Base-by-base conservation (phyloP, 805 yeast genomes). In the Saccharomycopsis javanensis region DNA sequence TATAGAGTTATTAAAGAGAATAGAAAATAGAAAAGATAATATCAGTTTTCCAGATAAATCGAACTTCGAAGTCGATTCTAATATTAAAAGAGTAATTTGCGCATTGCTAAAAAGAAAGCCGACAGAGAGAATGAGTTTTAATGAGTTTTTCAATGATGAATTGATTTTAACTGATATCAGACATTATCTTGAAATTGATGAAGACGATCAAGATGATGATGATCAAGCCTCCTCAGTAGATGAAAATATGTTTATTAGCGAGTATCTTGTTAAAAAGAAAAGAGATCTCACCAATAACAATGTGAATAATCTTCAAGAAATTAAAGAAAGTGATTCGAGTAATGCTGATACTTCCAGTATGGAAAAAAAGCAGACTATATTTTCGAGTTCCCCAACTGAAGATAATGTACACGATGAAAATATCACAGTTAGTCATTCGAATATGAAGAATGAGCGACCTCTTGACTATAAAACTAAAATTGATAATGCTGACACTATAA, bases 171-270 rank as follows among this genome's bases (percentile, higher is more conserved):
- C 72, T 57, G 85, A 82, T 56, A 73, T 85, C 55, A 67, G 70
- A 6, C 53, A 58, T 13, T 62, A 71, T 62, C 45, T 69, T 55
- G 68, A 69, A 42, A 69, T 71, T 53, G 67, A 65, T 31, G 79
- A 81, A 62, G 78, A 77, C 60, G 83, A 91, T 53, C n/a, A n/a
- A n/a, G 67, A 65, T 30, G 79, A 81, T 62, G 78, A 77, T 60
- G 83, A 91, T 15, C 77, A 84, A 63, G 83, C 79, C 58, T 82
- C 83, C 54, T 81, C 86, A 5, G 78, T 87, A 62, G 88, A 87
- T 64, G 94, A 87, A 62, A 82, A 86, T 67, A 73, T 89, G 70
- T 90, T 86, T 67, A 87, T 90, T 55, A 85, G 95, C 59, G 97
- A 90, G 69, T 89, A 86, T 65, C 77, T 86, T 35, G 59, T 62